Base-by-base conservation (phyloP, 202 grass and related monocot genomes). In the Zoysia matrella region DNA sequence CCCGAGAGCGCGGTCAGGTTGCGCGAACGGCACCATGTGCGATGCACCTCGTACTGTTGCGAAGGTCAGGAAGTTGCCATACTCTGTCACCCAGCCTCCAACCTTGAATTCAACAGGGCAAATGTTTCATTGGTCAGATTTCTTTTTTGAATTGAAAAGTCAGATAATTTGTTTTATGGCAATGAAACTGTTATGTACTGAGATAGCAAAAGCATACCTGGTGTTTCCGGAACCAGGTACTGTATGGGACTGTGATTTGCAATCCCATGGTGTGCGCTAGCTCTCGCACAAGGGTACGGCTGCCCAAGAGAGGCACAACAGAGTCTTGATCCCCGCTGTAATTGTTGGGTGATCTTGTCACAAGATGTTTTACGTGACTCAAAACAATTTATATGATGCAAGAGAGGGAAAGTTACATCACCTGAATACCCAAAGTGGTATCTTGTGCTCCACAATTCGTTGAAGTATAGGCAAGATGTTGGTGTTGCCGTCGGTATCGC, bases 281-380 rank as follows among this genome's bases (percentile, higher is more conserved):
- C 85, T 99, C 96, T 73, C 93, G 84, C 52, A 99, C 85, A 67
- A 99, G 96, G 78, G 96, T 96, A 84, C 96, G 84, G 70, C 87
- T 92, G 40, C 96, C 93, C 45, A 99, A 73, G 58, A 96, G 85
- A 49, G 96, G 96, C 60, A 99, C 96, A 4, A 99, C 96, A 5
- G 96, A 99, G 73, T 99, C 96, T 96, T 99, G 96, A 77, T 99
- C 96, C 0, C 96, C 96, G 15, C 96, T 99, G 78, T 40, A 82
- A 41, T 52, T 14, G 85, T 1, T 4, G 65, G 36, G 13, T 40
- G 88, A 69, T 6, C 52, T 86, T 86, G 52, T 84, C 11, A 69
- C 13, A 48, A 80, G 8, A 79, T 76, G 39, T 40, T 69, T 49
- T 18, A 50, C 4, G 36, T 48, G 15, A 65, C 80, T 5, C 1